Conservation (phyloP, 2,329 filamentous ascomycete genomes). For the Cladosporium colombiae region DNA sequence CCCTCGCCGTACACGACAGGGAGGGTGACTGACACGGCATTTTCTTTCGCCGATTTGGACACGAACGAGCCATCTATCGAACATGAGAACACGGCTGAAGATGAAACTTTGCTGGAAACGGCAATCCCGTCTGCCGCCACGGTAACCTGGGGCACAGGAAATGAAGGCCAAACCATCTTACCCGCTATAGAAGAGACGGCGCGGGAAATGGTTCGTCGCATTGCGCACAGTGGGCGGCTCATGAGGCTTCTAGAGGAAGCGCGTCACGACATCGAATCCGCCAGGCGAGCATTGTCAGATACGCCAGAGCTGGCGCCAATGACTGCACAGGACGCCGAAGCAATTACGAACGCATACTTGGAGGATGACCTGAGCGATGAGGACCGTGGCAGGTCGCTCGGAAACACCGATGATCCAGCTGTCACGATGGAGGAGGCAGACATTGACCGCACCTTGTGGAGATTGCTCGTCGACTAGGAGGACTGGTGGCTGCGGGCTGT, state of each 20-base stretch:
- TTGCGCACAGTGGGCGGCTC: neutral
- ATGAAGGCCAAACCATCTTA: neutral
- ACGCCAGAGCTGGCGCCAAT: neutral
- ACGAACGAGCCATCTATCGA: neutral
- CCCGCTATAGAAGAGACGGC: neutral
- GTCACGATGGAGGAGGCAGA: constrained; percentile 4
- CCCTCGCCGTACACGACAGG: too few species aligned
- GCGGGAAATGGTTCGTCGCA: neutral
- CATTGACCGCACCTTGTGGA: constrained; percentile 10
- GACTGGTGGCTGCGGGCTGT: neutral
- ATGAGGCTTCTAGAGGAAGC: neutral
- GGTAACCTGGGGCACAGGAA: neutral
- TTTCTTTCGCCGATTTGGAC: neutral
- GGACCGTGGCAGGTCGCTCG: neutral
- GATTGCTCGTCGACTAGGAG: constrained; percentile 3
- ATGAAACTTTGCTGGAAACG: neutral
- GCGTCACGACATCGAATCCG: neutral
- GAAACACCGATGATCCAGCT: neutral
- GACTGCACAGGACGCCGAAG: neutral
- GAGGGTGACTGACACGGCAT: too few species aligned
- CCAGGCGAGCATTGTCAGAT: neutral
- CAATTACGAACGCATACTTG: neutral
- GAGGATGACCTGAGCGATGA: neutral
- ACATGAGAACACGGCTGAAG: neutral
- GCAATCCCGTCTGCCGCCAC: neutral